A percentile compares a stretch with the other conserved stretches of the same genome.
phyloP scores from a whole-genome alignment of 169 alveolate species.

The Cryptosporidium sp. region DNA sequence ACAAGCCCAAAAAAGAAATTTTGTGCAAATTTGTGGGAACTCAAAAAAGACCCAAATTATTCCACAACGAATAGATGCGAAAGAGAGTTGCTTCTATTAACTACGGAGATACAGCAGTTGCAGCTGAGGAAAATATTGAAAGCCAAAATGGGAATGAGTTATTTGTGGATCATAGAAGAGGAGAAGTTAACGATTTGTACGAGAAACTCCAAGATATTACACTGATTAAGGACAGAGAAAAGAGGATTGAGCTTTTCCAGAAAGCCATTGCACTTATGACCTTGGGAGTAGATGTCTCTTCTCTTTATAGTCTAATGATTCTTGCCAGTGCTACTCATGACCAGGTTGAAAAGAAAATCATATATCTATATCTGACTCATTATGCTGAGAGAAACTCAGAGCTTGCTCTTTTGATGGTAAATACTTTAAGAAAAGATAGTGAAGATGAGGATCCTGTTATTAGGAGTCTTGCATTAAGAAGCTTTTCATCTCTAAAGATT shows the following conservation, averaged over 20 bases:
- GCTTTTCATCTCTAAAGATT: slow-evolving; percentile 93
- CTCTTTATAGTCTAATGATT: slow-evolving; percentile 96
- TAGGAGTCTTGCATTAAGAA: slow-evolving; percentile 97
- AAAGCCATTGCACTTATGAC: slow-evolving; percentile 90
- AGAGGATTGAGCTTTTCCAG: slow-evolving; percentile 90
- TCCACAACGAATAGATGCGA: slow-evolving; percentile 26
- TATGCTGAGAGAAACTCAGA: slow-evolving; percentile 96
- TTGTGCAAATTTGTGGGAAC: slow-evolving; percentile 16
- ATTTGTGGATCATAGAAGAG: slow-evolving; percentile 89
- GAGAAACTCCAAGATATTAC: slow-evolving; percentile 82
- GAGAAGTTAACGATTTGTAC: slow-evolving; percentile 90
- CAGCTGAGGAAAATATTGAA: slow-evolving; percentile 8
- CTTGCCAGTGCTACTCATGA: slow-evolving; percentile 96
- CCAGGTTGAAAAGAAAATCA: slow-evolving; percentile 98
- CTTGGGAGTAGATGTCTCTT: slow-evolving; percentile 96
- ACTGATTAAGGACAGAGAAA: slow-evolving; percentile 85
- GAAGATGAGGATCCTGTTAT: slow-evolving; percentile 96
- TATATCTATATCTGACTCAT: slow-evolving; percentile 94
- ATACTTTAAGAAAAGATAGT: slow-evolving; percentile 96
- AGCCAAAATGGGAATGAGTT: slow-evolving; percentile 72
- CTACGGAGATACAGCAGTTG: slow-evolving; percentile 57
- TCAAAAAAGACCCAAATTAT: neutral
- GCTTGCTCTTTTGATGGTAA: slow-evolving; percentile 96
- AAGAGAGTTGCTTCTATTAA: slow-evolving; percentile 47
- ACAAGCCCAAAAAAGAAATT: neutral